Conservation (phyloP, 192 early-diverging fungal genomes). For the Backusella tarrabulga region DNA sequence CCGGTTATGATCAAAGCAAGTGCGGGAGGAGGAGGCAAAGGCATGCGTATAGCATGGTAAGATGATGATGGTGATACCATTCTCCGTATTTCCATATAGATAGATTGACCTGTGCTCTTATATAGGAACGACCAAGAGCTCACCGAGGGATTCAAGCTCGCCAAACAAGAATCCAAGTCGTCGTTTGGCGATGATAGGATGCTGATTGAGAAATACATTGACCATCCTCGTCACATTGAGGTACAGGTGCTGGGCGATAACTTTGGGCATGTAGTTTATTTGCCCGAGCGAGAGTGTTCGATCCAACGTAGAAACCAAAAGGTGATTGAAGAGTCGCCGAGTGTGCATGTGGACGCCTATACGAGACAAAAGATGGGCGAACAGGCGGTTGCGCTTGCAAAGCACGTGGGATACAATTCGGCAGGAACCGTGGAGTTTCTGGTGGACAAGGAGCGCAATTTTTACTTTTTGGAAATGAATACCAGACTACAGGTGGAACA, state of each 20-base stretch:
- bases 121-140: conserved; percentile 56
- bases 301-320: conserved; percentile 83
- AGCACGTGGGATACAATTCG: conserved; percentile 70
- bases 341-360: conserved; percentile 57
- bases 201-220: conserved; percentile 91
- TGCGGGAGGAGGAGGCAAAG: conserved; percentile 82
- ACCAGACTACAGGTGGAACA: conserved; percentile 81
- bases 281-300: conserved; percentile 90
- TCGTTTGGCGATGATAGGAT: conserved; percentile 89
- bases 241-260: conserved; percentile 72
- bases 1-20: conserved; percentile 86
- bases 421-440: conserved; percentile 79
- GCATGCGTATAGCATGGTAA: conserved; percentile 78
- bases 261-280: conserved; percentile 72
- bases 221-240: conserved; percentile 77
- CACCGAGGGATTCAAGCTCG: conserved; percentile 75
- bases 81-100: neutral
- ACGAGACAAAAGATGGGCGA: conserved; percentile 75
- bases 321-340: conserved; percentile 86
- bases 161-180: conserved; percentile 75
- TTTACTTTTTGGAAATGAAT: conserved; percentile 85
- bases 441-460: conserved; percentile 68
- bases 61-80: neutral
- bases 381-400: conserved; percentile 73
- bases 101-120: neutral